Conservation (phyloP, 208 protist species). For the Leishmania braziliensis region DNA sequence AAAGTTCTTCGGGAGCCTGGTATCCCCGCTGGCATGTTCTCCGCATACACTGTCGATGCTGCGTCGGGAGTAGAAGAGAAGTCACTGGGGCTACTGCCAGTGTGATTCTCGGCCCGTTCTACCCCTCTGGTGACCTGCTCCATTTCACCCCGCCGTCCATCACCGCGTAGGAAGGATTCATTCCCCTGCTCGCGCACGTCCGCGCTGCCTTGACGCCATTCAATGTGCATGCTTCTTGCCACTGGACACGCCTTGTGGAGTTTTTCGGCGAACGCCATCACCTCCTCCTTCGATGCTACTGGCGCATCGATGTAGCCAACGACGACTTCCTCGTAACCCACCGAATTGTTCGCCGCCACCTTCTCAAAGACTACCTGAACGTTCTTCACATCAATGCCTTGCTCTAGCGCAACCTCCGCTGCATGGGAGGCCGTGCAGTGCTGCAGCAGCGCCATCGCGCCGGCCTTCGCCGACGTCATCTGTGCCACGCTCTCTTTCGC, state of each 20-base stretch:
- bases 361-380: constrained; percentile 81
- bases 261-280: constrained; percentile 75
- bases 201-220: constrained; percentile 44
- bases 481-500: constrained; percentile 37
- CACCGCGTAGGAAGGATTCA: background rate
- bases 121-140: constrained; percentile 1
- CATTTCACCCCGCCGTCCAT: constrained; percentile 12
- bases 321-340: constrained; percentile 62
- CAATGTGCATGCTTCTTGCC: constrained; percentile 64
- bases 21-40: constrained; percentile 22
- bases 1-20: constrained; percentile 20
- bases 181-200: background rate
- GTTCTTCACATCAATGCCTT: constrained; percentile 82
- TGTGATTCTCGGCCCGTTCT: constrained; percentile 1
- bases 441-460: constrained; percentile 77
- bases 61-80: background rate
- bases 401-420: constrained; percentile 81
- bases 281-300: constrained; percentile 58
- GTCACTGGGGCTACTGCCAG: background rate
- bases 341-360: constrained; percentile 19
- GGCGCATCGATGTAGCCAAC: constrained; percentile 90
- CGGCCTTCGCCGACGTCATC: constrained; percentile 62
- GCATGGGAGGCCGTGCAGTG: constrained; percentile 87
- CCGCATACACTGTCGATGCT: background rate
- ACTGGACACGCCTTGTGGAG: constrained; percentile 78